Conservation (phyloP, 1,139 yeast species). For the Lodderomyces orthopsilosis region DNA sequence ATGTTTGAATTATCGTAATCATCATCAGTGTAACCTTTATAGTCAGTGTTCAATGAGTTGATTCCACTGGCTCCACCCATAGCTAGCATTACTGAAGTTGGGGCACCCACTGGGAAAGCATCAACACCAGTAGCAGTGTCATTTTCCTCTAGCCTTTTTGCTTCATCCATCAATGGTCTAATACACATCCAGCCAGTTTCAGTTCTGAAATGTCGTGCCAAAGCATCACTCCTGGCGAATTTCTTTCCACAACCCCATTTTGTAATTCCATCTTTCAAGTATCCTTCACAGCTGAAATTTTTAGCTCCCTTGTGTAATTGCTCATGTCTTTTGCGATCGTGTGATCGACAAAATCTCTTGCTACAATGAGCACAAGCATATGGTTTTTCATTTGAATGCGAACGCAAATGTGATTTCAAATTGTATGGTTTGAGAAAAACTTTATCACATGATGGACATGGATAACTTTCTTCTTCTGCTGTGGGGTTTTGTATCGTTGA, state of each 20-base stretch:
- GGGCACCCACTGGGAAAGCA: background rate
- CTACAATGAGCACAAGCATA: conserved; percentile 48
- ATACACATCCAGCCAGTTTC: conserved; percentile 60
- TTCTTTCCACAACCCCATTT: conserved; percentile 61
- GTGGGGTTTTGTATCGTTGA: background rate
- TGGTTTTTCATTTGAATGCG: conserved; percentile 57
- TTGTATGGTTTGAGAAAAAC: conserved; percentile 54
- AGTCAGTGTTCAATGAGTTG: background rate
- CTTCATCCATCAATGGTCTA: conserved; percentile 54
- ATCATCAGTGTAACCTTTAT: conserved; percentile 9
- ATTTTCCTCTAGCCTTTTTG: conserved; percentile 21
- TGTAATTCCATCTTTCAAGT: conserved; percentile 47
- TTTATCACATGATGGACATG: conserved; percentile 49
- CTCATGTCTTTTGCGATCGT: conserved; percentile 58
- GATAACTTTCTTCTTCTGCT: conserved; percentile 20
- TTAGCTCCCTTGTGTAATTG: conserved; percentile 52
- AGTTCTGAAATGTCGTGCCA: conserved; percentile 56
- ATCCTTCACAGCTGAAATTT: conserved; percentile 56
- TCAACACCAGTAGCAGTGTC: conserved; percentile 2
- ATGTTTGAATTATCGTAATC: conserved; percentile 18
- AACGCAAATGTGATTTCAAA: conserved; percentile 53
- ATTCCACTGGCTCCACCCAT: background rate
- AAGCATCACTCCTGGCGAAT: conserved; percentile 58
- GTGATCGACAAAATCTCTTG: conserved; percentile 54
- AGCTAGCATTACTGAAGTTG: background rate